Evolutionary conservation across 352 stramenopile species (phyloP), one percentile per base, ranked within the genome.

Genomic region (Pilasporangium apinafurcum): DNA sequence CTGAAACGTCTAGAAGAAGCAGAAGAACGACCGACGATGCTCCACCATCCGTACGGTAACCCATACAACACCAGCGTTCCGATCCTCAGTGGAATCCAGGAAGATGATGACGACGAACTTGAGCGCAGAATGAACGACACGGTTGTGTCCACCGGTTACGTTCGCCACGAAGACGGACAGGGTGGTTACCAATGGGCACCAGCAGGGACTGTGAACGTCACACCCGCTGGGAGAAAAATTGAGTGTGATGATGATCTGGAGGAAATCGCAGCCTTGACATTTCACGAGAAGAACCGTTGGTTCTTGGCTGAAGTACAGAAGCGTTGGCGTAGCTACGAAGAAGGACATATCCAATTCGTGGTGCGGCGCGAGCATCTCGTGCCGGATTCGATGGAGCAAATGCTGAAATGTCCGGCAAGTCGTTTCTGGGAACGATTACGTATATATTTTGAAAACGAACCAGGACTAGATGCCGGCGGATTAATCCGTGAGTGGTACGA

Each of bases 401-500:
- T 91, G 72, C 72, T 93, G 44, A 90, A 87, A 58, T 90, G 74
- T 58, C 80, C 76, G 6, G 58, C 76, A 4, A 88, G 74, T 78
- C 77, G 72, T 20, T 88, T 89, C 50, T 88, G 76, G 75, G 76
- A 91, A 49, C 76, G 77, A 2, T 53, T 93, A n/a, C 79, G 79
- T 33, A 91, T 91, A 28, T 88, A 88, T 50, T 93, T 93, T 49
- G 74, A 88, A 34, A 87, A 88, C 34, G 87, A 96, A 48, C 75
- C 81, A 24, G 87, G 84, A 10, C 48, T 96, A 9, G 88, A 97
- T 57, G 86, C 86, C 26, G 86, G 87, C 12, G 87, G 88, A 4
- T 59, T 97, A 25, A 92, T 93, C 47, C 81, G 88, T 13, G 88
- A 96, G 65, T 97, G 86, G 86, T 96, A 95, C 47, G 69, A 85